Base-by-base conservation (phyloP, 257 asterid genomes). In the Solanum clarkiae region DNA sequence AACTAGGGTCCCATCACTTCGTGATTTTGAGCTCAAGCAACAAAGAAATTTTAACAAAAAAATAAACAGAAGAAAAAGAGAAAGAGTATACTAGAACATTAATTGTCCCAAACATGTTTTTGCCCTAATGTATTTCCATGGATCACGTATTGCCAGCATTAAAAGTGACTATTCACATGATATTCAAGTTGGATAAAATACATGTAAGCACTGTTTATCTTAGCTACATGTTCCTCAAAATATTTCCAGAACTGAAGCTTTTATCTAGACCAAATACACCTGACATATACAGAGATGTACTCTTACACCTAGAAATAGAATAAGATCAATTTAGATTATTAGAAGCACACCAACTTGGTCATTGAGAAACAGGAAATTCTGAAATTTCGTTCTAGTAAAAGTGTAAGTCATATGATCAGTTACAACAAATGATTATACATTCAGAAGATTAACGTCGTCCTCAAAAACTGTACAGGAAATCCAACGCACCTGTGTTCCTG, bases 401-500 rank as follows among this genome's bases (percentile, higher is more conserved):
- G 26, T 79, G 83, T 26, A 79, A 79, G 26, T 16, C 11, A 6
- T 53, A 26, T 49, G 36, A 44, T 69, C 15, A 45, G 36, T 12
- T 36, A 70, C 12, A 24, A 60, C 18, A 85, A 44, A 49, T 56
- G 54, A 22, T 11, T 8, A 47, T 47, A 47, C 2, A 83, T 32
- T 45, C 20, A 32, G 5, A 57, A 10, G n/a, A 55, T 59, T 45
- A 70, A 84, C 40, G 57, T 47, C 8, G 54, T 54, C 66, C 63
- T 29, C 45, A 59, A 18, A 82, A 29, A 70, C 83, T 24, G 16
- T 32, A 53, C 80, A 51, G 24, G 84, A 11, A 69, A 36, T 36
- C 40, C 40, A 36, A 45, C 45, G 36, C 29, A 91, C 93, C 90
- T 86, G 62, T 89, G 94, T 87, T 93, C 93, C 75, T 89, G 90